Conservation (phyloP, 2,329 filamentous ascomycete species). For the Achaetomium macrosporum region DNA sequence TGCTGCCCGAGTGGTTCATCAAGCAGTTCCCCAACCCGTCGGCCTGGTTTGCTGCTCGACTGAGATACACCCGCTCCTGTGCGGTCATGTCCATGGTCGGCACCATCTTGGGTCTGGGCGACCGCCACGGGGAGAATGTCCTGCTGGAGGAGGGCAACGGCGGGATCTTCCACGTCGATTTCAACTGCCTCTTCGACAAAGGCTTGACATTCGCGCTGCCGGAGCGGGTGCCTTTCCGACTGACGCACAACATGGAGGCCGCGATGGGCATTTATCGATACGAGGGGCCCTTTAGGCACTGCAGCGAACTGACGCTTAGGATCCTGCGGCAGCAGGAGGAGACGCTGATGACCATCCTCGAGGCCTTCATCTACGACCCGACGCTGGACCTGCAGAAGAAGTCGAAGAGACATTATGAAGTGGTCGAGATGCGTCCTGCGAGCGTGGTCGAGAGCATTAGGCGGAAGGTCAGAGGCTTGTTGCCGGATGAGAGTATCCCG, state of each 20-base stretch:
- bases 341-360: conserved; percentile 92
- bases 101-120: conserved; percentile 86
- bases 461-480: conserved; percentile 76
- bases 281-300: conserved; percentile 87
- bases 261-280: conserved; percentile 94
- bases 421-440: conserved; percentile 49
- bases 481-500: conserved; percentile 84
- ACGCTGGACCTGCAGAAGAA: conserved; percentile 83
- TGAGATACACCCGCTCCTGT: conserved; percentile 86
- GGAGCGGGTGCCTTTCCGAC: conserved; percentile 88
- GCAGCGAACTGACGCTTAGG: conserved; percentile 79
- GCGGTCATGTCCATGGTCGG: conserved; percentile 99
- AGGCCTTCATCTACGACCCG: conserved; percentile 95
- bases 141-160: conserved; percentile 90
- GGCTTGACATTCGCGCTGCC: conserved; percentile 92
- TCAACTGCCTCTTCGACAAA: conserved; percentile 99
- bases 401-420: conserved; percentile 52
- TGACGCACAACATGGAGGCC: conserved; percentile 98
- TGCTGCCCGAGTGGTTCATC: conserved; percentile 92
- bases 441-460: conserved; percentile 87
- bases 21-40: conserved; percentile 91
- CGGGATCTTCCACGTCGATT: conserved; percentile 94
- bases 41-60: conserved; percentile 81
- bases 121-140: conserved; percentile 96
- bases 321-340: conserved; percentile 89